These are phyloP conservation scores for Cyclotella sp. DNA, from an alignment of 108 stramenopile genomes.

Conservation along the genomic window DNA sequence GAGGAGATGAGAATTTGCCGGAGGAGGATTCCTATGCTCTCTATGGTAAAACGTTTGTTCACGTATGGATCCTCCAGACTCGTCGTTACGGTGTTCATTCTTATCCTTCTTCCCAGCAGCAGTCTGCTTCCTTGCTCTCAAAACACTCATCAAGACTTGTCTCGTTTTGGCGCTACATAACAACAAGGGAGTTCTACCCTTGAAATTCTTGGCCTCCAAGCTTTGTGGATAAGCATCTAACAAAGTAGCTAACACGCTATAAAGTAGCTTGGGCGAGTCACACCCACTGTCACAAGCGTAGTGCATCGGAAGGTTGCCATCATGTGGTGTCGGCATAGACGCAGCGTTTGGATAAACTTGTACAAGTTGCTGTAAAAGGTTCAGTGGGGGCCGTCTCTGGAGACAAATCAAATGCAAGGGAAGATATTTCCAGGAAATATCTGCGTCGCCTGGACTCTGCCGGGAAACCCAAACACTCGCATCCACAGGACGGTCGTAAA, in stretches of 20 bases:
- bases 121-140: conserved; percentile 38
- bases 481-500: conserved; percentile 35
- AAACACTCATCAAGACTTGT: conserved; percentile 38
- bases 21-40: conserved; percentile 15
- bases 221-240: conserved; percentile 40
- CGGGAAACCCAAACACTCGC: conserved; percentile 54
- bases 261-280: conserved; percentile 28
- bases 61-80: background rate
- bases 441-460: conserved; percentile 8
- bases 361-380: conserved; percentile 43
- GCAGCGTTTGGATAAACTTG: conserved; percentile 46
- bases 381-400: conserved; percentile 44
- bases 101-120: background rate
- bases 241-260: conserved; percentile 38
- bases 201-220: conserved; percentile 39
- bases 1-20: background rate
- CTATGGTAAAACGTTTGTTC: conserved; percentile 2
- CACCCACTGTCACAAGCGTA: conserved; percentile 57
- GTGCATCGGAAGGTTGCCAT: conserved; percentile 62
- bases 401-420: conserved; percentile 60
- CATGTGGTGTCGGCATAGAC: conserved; percentile 42
- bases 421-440: conserved; percentile 55
- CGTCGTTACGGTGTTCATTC: conserved; percentile 8
- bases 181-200: conserved; percentile 39
- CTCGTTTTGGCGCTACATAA: conserved; percentile 49